These are phyloP conservation scores for Gossypium sturtianum DNA, from an alignment of 345 rosid species.

Conservation along the genomic window DNA sequence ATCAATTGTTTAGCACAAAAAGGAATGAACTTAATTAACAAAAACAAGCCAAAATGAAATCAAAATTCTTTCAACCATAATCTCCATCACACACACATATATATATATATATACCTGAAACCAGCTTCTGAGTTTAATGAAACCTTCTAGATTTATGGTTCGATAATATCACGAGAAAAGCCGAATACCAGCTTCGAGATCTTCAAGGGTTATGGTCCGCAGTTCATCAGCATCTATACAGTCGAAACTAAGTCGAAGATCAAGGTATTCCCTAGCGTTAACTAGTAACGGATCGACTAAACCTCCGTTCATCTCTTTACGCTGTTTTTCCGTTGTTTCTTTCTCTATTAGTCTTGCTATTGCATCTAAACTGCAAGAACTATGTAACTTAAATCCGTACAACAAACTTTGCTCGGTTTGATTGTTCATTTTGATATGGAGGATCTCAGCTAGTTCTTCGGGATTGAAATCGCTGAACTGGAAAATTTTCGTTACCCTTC, in stretches of 20 bases:
- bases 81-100: background rate
- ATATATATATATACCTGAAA: background rate
- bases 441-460: conserved; percentile 68
- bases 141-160: background rate
- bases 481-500: conserved; percentile 96
- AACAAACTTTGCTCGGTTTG: conserved; percentile 53
- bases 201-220: conserved; percentile 61
- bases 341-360: conserved; percentile 56
- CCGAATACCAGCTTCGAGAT: conserved; percentile 62
- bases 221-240: conserved; percentile 70
- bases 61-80: conserved; percentile 1
- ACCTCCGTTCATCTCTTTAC: conserved; percentile 93
- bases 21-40: background rate
- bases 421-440: conserved; percentile 77
- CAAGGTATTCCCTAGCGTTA: conserved; percentile 89
- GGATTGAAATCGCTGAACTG: conserved; percentile 69
- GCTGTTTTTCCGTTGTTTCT: conserved; percentile 75
- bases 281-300: conserved; percentile 72
- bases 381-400: conserved; percentile 66
- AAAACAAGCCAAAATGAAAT: background rate
- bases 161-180: conserved; percentile 29
- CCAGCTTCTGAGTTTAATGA: conserved; percentile 3
- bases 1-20: background rate
- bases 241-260: conserved; percentile 75
- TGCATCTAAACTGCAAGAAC: conserved; percentile 60